Evolutionary conservation across 108 stramenopile genomes (phyloP), one percentile per base, ranked within the genome.

Genomic region (Stephanodiscus minutulus): DNA sequence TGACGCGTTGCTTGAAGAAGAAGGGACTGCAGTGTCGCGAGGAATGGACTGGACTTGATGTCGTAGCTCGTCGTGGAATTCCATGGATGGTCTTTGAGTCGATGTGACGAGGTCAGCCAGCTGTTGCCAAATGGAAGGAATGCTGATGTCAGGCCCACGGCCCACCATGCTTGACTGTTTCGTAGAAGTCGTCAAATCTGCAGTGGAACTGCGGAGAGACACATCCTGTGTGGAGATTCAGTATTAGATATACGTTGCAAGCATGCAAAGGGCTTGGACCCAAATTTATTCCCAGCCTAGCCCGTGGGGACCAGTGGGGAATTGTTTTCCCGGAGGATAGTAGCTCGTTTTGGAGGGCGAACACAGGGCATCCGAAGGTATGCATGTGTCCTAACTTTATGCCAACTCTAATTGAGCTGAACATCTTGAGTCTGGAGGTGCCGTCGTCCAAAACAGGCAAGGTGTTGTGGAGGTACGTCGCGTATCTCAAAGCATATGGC

Each of bases 131-230:
- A n/a, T 62, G 8, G 37, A 9, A 11, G 20, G 22, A 22, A 36
- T 29, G n/a, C 20, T 12, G 15, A 35, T 2, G 17, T 66, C 48
- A 1, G 48, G 25, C 17, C 48, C n/a, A n/a, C n/a, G n/a, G n/a
- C n/a, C n/a, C 48, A n/a, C 31, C 31, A 33, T 66, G 31, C 1
- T 5, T 10, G 6, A 35, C 60, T 1, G 61, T 70, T 53, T 77
- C 50, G 37, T 71, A 77, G 61, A 63, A 71, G 35, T 70, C 31
- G 22, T 77, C 61, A 31, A 39, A 61, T 31, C 22, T 22, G n/a
- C 70, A 62, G 57, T 75, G 73, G 33, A 44, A 79, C 39, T 79
- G 83, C 1, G 82, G 82, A 33, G n/a, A 73, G 69, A 13, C 73
- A 27, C 68, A 33, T 4, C 82, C 82, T 8, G 77, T 83, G 4